These are phyloP conservation scores for Rubia yunnanensis DNA, from an alignment of 257 asterid species.

Conservation along the genomic window DNA sequence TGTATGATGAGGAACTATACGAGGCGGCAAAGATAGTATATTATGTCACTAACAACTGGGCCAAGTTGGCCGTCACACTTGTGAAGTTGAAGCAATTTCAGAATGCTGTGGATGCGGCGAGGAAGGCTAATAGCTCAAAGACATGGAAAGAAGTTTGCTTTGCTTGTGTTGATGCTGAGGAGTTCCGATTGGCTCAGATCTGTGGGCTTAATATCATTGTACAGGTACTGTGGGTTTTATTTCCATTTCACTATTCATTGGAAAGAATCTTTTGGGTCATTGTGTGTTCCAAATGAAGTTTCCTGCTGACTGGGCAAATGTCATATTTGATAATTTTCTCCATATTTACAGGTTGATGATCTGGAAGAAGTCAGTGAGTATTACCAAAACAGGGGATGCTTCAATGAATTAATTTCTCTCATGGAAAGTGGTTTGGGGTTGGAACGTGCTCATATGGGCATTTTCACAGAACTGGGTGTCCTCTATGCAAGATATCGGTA, in stretches of 20 bases:
- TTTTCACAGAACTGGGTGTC: conserved; percentile 95
- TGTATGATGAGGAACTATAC: conserved; percentile 86
- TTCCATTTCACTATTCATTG: background rate
- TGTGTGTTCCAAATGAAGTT: background rate
- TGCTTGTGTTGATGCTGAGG: conserved; percentile 99
- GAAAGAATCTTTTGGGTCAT: background rate
- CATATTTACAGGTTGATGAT: conserved; percentile 76
- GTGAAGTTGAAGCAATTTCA: conserved; percentile 93
- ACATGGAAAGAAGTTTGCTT: conserved; percentile 99
- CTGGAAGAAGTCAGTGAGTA: conserved; percentile 97
- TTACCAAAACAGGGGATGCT: conserved; percentile 97
- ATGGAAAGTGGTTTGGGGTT: conserved; percentile 99
- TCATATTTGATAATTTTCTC: background rate
- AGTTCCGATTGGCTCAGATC: conserved; percentile 98
- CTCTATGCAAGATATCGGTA: conserved; percentile 96
- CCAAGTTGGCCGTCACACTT: conserved; percentile 80
- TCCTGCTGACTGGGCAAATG: background rate
- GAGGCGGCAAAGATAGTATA: conserved; percentile 96
- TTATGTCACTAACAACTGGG: conserved; percentile 96
- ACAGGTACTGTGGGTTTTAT: conserved; percentile 46
- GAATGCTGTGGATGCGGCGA: conserved; percentile 99
- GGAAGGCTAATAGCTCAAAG: conserved; percentile 96
- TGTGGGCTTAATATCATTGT: conserved; percentile 98
- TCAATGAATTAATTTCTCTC: conserved; percentile 89
- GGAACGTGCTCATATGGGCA: conserved; percentile 99